These are phyloP conservation scores for Gossypium herbaceum DNA, from an alignment of 345 rosid genomes.

Conservation along the genomic window DNA sequence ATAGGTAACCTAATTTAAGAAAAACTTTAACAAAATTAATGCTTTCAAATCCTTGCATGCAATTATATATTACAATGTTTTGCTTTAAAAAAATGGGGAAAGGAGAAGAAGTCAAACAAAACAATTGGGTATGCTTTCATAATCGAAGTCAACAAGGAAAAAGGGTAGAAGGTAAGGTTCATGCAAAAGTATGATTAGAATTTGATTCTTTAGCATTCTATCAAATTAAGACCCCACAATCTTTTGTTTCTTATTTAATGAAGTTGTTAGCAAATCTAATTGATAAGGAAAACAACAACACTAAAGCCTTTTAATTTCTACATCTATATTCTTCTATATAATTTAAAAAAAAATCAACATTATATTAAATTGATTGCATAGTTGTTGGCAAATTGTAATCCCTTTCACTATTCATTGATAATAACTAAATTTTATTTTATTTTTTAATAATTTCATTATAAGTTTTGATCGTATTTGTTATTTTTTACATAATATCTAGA, in stretches of 20 bases:
- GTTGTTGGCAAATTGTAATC: background rate
- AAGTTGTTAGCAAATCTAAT: background rate
- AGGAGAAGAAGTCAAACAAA: slow-evolving; percentile 11
- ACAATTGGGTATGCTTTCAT: slow-evolving; percentile 32
- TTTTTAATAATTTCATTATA: background rate
- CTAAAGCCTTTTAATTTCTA: background rate
- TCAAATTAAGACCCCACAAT: background rate
- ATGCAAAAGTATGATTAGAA: background rate
- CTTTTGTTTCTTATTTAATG: background rate
- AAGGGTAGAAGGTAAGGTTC: slow-evolving; percentile 7
- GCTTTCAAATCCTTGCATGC: background rate
- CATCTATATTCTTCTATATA: too few relatives aligned
- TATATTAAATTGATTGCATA: background rate
- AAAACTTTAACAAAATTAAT: too few relatives aligned
- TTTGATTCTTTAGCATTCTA: slow-evolving; percentile 6
- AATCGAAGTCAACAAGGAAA: slow-evolving; percentile 18
- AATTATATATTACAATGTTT: background rate
- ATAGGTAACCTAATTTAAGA: too few relatives aligned
- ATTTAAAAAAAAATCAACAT: background rate
- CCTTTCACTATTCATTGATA: background rate
- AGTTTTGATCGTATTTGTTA: too few relatives aligned
- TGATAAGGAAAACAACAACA: background rate
- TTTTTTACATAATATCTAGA: too few relatives aligned
- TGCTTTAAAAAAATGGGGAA: background rate
- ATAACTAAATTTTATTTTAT: background rate